Percentiles rank a stretch among this genome's conserved stretches.
phyloP scores from a whole-genome alignment of 139 green algal genomes.

The Chlamydomonas sphaeroides region DNA sequence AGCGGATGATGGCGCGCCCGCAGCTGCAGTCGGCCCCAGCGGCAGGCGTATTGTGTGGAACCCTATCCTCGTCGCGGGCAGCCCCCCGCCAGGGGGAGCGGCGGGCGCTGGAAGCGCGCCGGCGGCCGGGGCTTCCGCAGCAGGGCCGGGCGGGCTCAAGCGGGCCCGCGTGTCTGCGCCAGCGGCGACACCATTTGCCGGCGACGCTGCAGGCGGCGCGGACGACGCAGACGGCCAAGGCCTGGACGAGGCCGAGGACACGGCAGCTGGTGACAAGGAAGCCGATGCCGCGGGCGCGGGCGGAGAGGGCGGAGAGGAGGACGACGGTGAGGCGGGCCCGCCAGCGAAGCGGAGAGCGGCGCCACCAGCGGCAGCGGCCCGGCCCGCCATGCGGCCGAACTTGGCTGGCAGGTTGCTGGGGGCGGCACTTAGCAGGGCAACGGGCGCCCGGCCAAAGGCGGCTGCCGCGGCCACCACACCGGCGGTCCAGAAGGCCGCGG shows the following conservation, averaged over 20 bases:
- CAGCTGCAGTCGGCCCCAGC: neutral
- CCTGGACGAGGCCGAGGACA: neutral
- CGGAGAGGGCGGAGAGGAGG: neutral
- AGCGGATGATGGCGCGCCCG: neutral
- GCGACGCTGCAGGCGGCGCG: too few relatives aligned
- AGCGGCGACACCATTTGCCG: too few relatives aligned
- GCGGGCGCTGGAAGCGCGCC: too few relatives aligned
- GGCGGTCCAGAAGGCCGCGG: neutral
- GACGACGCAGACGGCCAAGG: neutral
- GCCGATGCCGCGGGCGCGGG: too few relatives aligned
- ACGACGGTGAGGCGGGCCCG: neutral
- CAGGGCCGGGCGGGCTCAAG: too few relatives aligned
- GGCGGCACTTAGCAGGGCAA: neutral
- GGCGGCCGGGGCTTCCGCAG: too few relatives aligned
- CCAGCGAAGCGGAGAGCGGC: slow-evolving; percentile 1
- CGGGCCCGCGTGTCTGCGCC: too few relatives aligned
- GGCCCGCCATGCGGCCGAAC: too few relatives aligned
- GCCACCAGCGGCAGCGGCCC: neutral
- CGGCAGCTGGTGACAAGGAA: too few relatives aligned
- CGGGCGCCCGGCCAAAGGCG: neutral
- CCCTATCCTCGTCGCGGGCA: neutral
- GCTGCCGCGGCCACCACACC: too few relatives aligned
- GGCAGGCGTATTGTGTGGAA: slow-evolving; percentile 32
- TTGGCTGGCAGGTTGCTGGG: neutral
- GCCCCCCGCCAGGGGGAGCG: too few relatives aligned